Conservation (phyloP, 352 stramenopile genomes). For the Nothophytophthora sp. region DNA sequence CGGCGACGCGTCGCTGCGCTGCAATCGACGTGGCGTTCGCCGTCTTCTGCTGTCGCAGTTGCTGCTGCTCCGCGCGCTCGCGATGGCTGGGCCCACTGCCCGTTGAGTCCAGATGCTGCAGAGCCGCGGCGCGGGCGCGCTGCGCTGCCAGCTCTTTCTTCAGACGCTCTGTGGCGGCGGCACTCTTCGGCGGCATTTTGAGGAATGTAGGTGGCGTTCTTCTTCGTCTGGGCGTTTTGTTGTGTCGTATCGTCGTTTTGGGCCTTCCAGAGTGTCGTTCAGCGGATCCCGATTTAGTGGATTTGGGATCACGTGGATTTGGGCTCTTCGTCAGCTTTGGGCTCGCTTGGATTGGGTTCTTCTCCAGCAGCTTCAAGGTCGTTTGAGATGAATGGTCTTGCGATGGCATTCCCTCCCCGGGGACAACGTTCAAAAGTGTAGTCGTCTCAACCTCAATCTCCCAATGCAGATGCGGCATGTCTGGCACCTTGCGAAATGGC, state of each 20-base stretch:
- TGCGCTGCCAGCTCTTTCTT: slow-evolving; percentile 66
- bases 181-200: slow-evolving; percentile 35
- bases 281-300: too few species aligned
- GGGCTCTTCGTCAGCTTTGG: too few species aligned
- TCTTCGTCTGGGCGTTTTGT: background rate
- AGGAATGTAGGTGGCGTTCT: too few species aligned
- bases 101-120: slow-evolving; percentile 62
- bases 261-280: background rate
- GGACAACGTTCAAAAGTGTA: too few species aligned
- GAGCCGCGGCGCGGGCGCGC: slow-evolving; percentile 57
- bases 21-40: slow-evolving; percentile 45
- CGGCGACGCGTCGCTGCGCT: slow-evolving; percentile 39
- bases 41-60: slow-evolving; percentile 47
- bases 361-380: too few species aligned
- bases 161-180: slow-evolving; percentile 30
- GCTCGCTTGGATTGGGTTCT: too few species aligned
- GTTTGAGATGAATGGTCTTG: too few species aligned
- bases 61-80: slow-evolving; percentile 62
- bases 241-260: background rate
- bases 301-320: too few species aligned
- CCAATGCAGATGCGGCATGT: too few species aligned
- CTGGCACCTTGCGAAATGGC: too few species aligned
- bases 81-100: slow-evolving; percentile 67
- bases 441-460: too few species aligned
- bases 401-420: too few species aligned